phyloP scores from a whole-genome alignment of 768 basidiomycete species.

The Gyrodon lividus region DNA sequence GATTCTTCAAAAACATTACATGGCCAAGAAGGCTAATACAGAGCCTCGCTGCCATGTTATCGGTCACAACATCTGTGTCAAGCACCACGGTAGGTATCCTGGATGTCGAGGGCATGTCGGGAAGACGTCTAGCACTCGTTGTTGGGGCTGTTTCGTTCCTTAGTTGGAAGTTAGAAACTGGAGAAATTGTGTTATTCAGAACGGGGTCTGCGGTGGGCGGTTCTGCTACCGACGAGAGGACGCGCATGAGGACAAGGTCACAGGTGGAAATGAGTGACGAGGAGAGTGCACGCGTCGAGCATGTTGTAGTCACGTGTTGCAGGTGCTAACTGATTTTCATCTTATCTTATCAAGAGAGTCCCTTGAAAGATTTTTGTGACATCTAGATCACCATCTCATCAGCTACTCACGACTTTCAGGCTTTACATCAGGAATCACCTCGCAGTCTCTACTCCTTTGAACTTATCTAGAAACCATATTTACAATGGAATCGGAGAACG shows the following conservation, averaged over 20 bases:
- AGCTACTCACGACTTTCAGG: no score
- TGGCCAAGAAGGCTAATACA: constrained; percentile 64
- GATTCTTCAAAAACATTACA: constrained; percentile 74
- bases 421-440: no score
- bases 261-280: not conserved
- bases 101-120: not conserved
- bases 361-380: no score
- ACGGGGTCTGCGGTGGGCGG: not conserved
- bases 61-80: constrained; percentile 51
- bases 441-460: no score
- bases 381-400: no score
- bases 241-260: not conserved
- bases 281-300: not conserved
- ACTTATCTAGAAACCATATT: no score
- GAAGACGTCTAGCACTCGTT: not conserved
- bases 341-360: no score
- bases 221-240: not conserved
- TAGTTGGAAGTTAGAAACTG: not conserved
- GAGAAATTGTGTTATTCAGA: not conserved
- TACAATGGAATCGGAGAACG: no score
- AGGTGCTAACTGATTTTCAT: not conserved
- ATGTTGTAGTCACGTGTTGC: constrained; percentile 23
- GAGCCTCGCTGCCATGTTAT: constrained; percentile 61
- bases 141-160: not conserved
- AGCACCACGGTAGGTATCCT: constrained; percentile 44